phyloP scores from a whole-genome alignment of 1,284 basidiomycete species.

The Moesziomyces antarcticus region DNA sequence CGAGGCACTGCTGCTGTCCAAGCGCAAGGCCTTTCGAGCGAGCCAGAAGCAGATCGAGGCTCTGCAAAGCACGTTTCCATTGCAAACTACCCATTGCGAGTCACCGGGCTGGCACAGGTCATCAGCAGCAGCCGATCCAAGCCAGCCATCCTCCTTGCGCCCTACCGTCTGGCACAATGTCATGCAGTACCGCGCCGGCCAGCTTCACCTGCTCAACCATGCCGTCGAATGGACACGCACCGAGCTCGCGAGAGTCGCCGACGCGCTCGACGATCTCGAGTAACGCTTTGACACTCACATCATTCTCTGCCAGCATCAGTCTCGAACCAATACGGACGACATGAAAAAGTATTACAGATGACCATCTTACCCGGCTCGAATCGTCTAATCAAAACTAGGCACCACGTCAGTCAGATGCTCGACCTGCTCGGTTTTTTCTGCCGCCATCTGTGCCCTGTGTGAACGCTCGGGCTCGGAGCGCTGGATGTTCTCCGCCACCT shows the following conservation, averaged over 20 bases:
- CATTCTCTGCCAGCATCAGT: too few relatives aligned
- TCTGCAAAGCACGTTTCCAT: not conserved
- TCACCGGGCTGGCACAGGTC: slow-evolving; percentile 5
- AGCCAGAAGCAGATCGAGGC: slow-evolving; percentile 12
- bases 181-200: slow-evolving; percentile 36
- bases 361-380: not conserved
- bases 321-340: not conserved
- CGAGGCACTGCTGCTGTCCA: slow-evolving; percentile 30
- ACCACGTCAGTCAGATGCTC: slow-evolving; percentile 35
- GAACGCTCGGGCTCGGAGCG: slow-evolving; percentile 16
- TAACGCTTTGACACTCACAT: too few relatives aligned
- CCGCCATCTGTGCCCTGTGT: slow-evolving; percentile 38
- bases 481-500: slow-evolving; percentile 20
- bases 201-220: slow-evolving; percentile 24
- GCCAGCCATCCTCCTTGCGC: not conserved
- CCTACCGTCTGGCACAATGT: slow-evolving; percentile 13
- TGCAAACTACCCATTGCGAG: not conserved
- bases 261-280: slow-evolving; percentile 29
- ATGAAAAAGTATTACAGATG: not conserved
- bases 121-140: not conserved
- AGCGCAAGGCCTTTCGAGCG: slow-evolving; percentile 33
- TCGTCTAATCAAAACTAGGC: slow-evolving; percentile 32
- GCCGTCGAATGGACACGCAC: slow-evolving; percentile 42
- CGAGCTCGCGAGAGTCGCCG: slow-evolving; percentile 25
- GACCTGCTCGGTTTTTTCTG: slow-evolving; percentile 36